Base-by-base conservation (phyloP, 140 eudicot species). In the Oenanthe javanica region DNA sequence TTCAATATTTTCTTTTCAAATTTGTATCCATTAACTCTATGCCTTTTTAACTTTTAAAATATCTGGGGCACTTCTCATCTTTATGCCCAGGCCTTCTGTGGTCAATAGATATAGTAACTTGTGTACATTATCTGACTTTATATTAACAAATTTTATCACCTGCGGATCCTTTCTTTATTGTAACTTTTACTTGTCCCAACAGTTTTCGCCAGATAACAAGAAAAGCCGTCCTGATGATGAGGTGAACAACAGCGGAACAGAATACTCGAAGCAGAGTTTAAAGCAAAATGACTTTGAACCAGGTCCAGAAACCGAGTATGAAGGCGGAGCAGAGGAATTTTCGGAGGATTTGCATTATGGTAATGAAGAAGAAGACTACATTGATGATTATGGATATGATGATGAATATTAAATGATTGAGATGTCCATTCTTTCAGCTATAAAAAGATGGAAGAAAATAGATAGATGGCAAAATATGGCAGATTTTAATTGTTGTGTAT, bases 181-280 rank as follows among this genome's bases (percentile, higher is more conserved):
- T 77, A 49, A 40, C 31, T 42, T 54, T 40, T 16, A 23, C 18
- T 78, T 18, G 9, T 57, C 23, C 50, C 36, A 23, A 31, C 81
- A 79, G 81, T 40, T 21, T 27, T 36, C 76, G 13, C 61, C 55
- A 16, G 46, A 79, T 43, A 66, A 79, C 70, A 79, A 79, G 77
- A 79, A 79, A 79, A 66, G 50, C 49, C 82, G 82, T 63, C 40
- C 15, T 12, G 51, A 40, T 10, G 57, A 63, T 27, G 63, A 40
- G 47, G 31, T 79, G 11, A 2, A 47, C 27, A 47, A 27, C 49
- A 48, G 31, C 10, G 52, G 52, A 67, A 27, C 55, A 19, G 73
- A 18, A 18, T 57, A 61, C 49, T 9, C 5, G 55, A 43, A 43
- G 43, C 23, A 72, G 31, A 72, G 59, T 18, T 10, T 3, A 4